phyloP scores from a whole-genome alignment of 768 basidiomycete species.

The Termitomyces heimii region DNA sequence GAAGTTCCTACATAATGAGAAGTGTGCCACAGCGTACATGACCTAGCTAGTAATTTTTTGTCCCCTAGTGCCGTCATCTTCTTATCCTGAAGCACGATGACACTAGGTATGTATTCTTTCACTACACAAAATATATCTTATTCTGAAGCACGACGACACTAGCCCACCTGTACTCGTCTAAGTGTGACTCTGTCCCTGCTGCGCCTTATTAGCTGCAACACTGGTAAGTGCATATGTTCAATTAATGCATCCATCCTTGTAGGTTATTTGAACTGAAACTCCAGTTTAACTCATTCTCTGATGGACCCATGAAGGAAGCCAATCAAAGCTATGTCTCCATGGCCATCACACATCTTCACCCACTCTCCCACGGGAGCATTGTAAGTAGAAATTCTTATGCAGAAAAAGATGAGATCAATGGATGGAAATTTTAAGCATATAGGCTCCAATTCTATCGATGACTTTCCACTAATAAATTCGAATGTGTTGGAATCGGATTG shows the following conservation, averaged over 20 bases:
- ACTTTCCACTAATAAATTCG: constrained; percentile 21
- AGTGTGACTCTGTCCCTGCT: too few species aligned
- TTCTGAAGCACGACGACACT: too few species aligned
- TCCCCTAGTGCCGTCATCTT: too few species aligned
- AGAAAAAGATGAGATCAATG: not conserved
- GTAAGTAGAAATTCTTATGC: constrained; percentile 12
- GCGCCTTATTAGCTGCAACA: too few species aligned
- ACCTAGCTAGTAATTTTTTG: too few species aligned
- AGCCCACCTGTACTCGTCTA: too few species aligned
- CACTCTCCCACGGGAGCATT: constrained; percentile 38
- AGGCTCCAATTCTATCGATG: constrained; percentile 18
- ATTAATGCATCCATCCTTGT: not conserved
- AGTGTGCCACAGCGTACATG: too few species aligned
- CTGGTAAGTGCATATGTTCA: constrained; percentile 11
- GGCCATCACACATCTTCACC: constrained; percentile 31
- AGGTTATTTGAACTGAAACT: not conserved
- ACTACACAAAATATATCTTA: too few species aligned
- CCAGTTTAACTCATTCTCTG: constrained; percentile 28
- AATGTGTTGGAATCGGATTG: constrained; percentile 25
- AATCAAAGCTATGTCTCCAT: constrained; percentile 30
- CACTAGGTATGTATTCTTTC: too few species aligned
- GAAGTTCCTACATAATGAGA: too few species aligned
- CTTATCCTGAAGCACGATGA: too few species aligned
- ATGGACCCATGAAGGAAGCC: constrained; percentile 17
- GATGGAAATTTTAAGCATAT: constrained; percentile 14